These are phyloP conservation scores for Trichosporon sp. DNA, from an alignment of 1,284 basidiomycete genomes.

Conservation along the genomic window DNA sequence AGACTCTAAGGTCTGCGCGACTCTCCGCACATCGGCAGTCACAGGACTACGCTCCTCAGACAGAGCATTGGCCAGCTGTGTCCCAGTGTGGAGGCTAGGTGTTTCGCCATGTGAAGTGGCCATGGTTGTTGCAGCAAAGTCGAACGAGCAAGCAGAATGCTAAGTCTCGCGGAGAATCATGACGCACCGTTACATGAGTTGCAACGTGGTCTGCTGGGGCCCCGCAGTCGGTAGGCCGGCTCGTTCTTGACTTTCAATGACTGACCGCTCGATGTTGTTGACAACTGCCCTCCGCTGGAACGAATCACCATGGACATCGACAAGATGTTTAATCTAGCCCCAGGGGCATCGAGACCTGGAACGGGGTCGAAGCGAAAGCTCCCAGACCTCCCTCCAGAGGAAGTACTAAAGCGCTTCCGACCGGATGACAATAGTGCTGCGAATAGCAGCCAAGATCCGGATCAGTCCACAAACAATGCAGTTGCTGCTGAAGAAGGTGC, in stretches of 20 bases:
- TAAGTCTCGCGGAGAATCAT: not conserved
- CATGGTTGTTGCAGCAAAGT: not conserved
- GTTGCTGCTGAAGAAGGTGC: not conserved
- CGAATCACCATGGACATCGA: slow-evolving; percentile 40
- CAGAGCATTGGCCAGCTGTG: not conserved
- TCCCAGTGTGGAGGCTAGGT: not conserved
- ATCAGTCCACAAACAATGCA: too few species aligned
- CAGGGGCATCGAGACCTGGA: slow-evolving; percentile 25
- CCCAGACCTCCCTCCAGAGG: slow-evolving; percentile 66
- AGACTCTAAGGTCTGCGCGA: not conserved
- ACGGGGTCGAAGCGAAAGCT: slow-evolving; percentile 68
- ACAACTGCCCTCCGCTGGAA: not conserved
- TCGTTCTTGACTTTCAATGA: not conserved
- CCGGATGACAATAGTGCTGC: not conserved
- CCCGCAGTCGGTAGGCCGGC: not conserved
- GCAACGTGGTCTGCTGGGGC: not conserved
- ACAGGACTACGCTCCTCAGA: not conserved
- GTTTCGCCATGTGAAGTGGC: not conserved
- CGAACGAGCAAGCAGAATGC: too few species aligned
- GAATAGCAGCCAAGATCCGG: not conserved
- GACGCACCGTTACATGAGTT: not conserved
- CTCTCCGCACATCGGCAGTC: not conserved
- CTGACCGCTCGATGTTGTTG: not conserved
- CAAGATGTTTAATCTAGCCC: slow-evolving; percentile 46
- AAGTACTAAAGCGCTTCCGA: slow-evolving; percentile 16